Base-by-base conservation (phyloP, 2,329 filamentous ascomycete species). In the Chaetomiaceae sp. region DNA sequence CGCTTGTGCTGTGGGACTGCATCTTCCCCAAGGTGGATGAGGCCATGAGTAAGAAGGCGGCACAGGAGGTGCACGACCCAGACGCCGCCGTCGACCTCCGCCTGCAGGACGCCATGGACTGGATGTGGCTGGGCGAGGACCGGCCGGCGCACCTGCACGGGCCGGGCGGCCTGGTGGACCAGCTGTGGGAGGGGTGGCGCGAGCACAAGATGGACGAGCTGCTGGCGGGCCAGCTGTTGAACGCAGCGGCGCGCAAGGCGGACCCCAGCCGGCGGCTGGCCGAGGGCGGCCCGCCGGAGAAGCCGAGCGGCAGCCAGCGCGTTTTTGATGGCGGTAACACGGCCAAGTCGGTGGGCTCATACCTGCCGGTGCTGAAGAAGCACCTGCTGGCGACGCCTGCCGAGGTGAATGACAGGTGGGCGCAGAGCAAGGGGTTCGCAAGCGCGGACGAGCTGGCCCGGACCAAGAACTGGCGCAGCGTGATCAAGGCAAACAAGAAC, bases 1-100 rank as follows among this genome's bases (percentile, higher is more conserved):
- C 93, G 2, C 76, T 98, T 8, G 93, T 97, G 14, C 78, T 98
- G 6, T 97, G 91, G 91, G 88, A 97, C 67, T 97, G 91, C 66
- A 75, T 94, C 27, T 98, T 96, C 65, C 88, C 88, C 0, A 68
- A 68, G 36, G 60, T 72, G n/a, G 46, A 57, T 46, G 49, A 54
- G 15, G 52, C 32, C 7, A 48, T n/a, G 10, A 29, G 4, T 10
- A 39, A 45, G 19, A 35, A 40, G 34, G 34, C 29, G 24, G 34
- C 65, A 37, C 30, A 33, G 34, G 55, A 58, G 11, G 55, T 63
- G 42, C 58, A 62, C 12, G 65, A 67, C 38, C 40, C 57, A 3
- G 43, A 48, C 11, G 47, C 33, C 12, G 55, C 55, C 30, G 60
- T 54, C 61, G 70, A 56, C 12, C 24, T 47, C 11, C 66, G 68